phyloP scores from a whole-genome alignment of 805 yeast species.

The Komagataella pseudopastoris region DNA sequence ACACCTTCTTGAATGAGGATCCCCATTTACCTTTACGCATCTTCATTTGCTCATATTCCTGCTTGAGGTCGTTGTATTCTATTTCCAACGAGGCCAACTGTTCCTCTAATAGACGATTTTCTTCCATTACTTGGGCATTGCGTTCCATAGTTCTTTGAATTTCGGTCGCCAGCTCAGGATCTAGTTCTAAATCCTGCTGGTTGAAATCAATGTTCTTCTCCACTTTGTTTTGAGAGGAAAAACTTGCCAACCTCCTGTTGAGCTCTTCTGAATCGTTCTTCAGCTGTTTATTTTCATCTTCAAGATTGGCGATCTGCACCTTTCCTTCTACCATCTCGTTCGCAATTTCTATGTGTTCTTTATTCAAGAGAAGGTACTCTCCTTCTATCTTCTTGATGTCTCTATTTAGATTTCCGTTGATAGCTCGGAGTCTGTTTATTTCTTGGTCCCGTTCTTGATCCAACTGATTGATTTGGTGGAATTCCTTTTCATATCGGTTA shows the following conservation, averaged over 20 bases:
- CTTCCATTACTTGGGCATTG: constrained; percentile 53
- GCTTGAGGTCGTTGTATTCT: constrained; percentile 10
- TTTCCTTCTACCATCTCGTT: constrained; percentile 78
- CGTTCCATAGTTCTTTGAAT: constrained; percentile 46
- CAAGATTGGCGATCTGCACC: constrained; percentile 57
- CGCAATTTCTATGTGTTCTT: constrained; percentile 78
- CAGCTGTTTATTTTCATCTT: constrained; percentile 61
- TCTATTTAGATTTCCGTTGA: constrained; percentile 60
- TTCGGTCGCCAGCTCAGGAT: constrained; percentile 28
- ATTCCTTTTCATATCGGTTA: constrained; percentile 60
- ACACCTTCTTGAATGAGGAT: constrained; percentile 13
- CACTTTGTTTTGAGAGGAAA: constrained; percentile 12
- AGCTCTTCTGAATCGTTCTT: constrained; percentile 32
- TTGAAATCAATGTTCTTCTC: constrained; percentile 10
- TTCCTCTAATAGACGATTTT: constrained; percentile 44
- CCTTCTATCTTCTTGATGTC: constrained; percentile 65
- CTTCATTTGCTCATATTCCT: constrained; percentile 23
- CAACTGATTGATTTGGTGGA: constrained; percentile 51
- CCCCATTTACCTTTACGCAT: constrained; percentile 18
- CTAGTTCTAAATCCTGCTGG: constrained; percentile 7
- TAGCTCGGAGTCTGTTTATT: constrained; percentile 39
- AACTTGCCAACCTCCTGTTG: constrained; percentile 22
- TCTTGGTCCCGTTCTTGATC: constrained; percentile 58
- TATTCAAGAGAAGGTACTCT: constrained; percentile 52
- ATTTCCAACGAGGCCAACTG: constrained; percentile 27